Conservation (phyloP, 306 rosid genomes). For the Trichosanthes truncata region DNA sequence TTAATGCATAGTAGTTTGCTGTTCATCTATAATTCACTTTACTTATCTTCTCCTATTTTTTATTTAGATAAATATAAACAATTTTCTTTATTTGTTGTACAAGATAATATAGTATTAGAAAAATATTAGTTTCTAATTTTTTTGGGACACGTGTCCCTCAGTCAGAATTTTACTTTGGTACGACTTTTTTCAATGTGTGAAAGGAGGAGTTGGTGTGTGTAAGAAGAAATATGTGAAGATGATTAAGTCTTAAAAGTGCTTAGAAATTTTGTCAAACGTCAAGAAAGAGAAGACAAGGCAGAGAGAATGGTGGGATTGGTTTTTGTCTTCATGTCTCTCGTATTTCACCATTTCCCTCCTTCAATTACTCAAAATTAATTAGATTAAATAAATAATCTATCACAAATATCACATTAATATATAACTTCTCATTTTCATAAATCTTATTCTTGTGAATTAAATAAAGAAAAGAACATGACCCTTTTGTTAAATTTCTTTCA, state of each 20-base stretch:
- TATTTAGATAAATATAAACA: not conserved
- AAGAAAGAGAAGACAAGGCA: slow-evolving; percentile 9
- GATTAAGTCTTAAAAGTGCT: slow-evolving; percentile 2
- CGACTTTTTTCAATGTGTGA: not conserved
- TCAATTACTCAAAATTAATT: not conserved
- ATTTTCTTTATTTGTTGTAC: not conserved
- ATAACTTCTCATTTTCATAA: not conserved
- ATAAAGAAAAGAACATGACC: not conserved
- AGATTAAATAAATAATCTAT: not conserved
- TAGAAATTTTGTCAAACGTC: slow-evolving; percentile 8
- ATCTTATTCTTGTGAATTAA: not conserved
- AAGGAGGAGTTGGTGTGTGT: not conserved
- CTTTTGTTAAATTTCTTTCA: not conserved
- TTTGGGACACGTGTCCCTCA: not conserved
- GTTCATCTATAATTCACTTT: not conserved
- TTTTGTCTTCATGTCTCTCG: slow-evolving; percentile 11
- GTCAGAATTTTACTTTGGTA: not conserved
- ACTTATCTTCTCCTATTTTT: not conserved
- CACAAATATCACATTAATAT: not conserved
- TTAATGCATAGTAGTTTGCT: no score
- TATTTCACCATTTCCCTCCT: not conserved
- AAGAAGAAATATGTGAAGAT: not conserved
- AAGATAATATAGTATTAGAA: no score
- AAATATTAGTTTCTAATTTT: not conserved
- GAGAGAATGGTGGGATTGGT: slow-evolving; percentile 23